Conservation (phyloP, 139 green algal genomes). For the Desmodesmus armatus region DNA sequence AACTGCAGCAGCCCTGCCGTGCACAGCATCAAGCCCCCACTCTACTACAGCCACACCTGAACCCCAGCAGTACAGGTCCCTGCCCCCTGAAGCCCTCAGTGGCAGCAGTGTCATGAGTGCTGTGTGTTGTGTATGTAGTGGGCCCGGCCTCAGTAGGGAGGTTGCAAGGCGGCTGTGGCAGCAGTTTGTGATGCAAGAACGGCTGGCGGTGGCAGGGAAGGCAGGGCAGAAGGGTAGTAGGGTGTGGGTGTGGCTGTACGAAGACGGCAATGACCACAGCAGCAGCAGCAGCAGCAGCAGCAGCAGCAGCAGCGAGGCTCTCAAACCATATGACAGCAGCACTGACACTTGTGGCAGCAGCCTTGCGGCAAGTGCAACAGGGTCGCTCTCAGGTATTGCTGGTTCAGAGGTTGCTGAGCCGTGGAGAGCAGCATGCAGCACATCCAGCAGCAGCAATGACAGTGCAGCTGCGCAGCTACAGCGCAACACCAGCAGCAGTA, state of each 20-base stretch:
- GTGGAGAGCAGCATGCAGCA: no score
- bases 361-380: no score
- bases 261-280: background rate
- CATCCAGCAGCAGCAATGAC: no score
- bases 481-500: background rate
- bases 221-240: background rate
- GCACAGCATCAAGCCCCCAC: background rate
- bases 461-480: no score
- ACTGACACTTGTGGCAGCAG: no score
- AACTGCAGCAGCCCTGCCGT: background rate
- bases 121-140: background rate
- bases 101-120: background rate
- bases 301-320: slow-evolving; percentile 8
- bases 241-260: background rate
- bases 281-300: background rate
- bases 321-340: no score
- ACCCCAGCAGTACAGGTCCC: background rate
- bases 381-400: no score
- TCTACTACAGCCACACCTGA: background rate
- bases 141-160: background rate
- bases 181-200: background rate
- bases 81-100: background rate
- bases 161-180: background rate
- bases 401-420: no score
- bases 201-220: background rate